A percentile compares a stretch with the other conserved stretches of the same genome.
Evolutionary conservation across 2,329 filamentous ascomycete species (phyloP).

Genomic region (Sclerotinia subarctica): DNA sequence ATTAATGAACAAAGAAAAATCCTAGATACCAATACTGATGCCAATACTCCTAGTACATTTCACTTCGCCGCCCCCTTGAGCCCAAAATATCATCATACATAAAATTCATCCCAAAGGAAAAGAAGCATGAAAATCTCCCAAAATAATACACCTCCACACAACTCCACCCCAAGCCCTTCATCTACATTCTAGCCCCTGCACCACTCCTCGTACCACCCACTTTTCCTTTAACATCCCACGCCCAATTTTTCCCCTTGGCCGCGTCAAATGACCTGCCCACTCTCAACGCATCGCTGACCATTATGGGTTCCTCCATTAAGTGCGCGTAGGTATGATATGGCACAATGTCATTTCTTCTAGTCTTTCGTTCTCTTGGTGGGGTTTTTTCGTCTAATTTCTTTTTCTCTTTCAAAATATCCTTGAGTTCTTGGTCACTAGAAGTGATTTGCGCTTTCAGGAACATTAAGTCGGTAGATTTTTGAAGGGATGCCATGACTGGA

Average conservation of each 20-base stretch:
- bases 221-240: slow-evolving; percentile 10
- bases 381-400: slow-evolving; percentile 34
- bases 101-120: too few species aligned
- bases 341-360: not conserved
- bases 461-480: slow-evolving; percentile 45
- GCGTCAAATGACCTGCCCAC: slow-evolving; percentile 11
- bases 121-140: too few species aligned
- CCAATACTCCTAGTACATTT: too few species aligned
- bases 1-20: too few species aligned
- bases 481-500: slow-evolving; percentile 75
- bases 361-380: slow-evolving; percentile 46
- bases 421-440: slow-evolving; percentile 68
- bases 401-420: slow-evolving; percentile 62
- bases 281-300: slow-evolving; percentile 17
- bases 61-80: too few species aligned
- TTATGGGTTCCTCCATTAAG: slow-evolving; percentile 20
- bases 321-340: slow-evolving; percentile 19
- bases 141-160: not conserved
- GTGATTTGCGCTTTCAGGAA: slow-evolving; percentile 87
- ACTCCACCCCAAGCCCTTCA: not conserved
- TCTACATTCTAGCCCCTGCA: not conserved
- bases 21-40: too few species aligned
- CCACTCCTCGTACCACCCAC: not conserved
- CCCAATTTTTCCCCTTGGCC: slow-evolving; percentile 14
- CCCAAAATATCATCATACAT: too few species aligned